A percentile compares a stretch with the other conserved stretches of the same genome.
Conservation (phyloP, 1,284 basidiomycete genomes). For the Trichosporon inkin region DNA sequence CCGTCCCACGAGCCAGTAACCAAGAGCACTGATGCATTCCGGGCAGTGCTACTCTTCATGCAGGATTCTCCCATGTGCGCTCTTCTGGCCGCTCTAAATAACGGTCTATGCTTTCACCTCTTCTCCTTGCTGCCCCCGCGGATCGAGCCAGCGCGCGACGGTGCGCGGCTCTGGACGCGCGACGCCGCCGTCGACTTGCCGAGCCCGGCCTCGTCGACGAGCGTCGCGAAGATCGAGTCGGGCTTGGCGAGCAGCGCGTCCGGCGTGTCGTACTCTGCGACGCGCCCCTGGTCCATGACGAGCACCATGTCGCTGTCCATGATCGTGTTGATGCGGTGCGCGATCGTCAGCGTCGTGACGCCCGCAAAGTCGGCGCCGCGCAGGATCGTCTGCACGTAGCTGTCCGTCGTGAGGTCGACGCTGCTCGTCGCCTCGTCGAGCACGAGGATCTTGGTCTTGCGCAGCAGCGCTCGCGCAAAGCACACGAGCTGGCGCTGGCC, state of each 20-base stretch:
- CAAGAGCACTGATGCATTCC: no score
- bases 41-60: no score
- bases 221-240: constrained; percentile 26
- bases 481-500: constrained; percentile 83
- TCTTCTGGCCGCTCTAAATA: background rate
- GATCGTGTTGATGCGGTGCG: constrained; percentile 83
- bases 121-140: background rate
- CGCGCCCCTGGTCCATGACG: constrained; percentile 73
- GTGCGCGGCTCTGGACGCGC: background rate
- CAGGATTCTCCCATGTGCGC: no score
- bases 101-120: background rate
- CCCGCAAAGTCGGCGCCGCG: constrained; percentile 51
- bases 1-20: background rate
- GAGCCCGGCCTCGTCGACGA: constrained; percentile 33
- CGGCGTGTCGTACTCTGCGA: constrained; percentile 71
- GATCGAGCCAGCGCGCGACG: background rate
- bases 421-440: constrained; percentile 64
- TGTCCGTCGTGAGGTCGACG: constrained; percentile 86
- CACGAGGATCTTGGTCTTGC: constrained; percentile 79
- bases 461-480: constrained; percentile 71
- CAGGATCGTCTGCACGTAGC: constrained; percentile 54
- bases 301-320: constrained; percentile 78
- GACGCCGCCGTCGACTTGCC: constrained; percentile 9
- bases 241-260: constrained; percentile 56
- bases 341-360: constrained; percentile 75